Conservation (phyloP, 805 yeast genomes). For the Isabelozyma rhagii region DNA sequence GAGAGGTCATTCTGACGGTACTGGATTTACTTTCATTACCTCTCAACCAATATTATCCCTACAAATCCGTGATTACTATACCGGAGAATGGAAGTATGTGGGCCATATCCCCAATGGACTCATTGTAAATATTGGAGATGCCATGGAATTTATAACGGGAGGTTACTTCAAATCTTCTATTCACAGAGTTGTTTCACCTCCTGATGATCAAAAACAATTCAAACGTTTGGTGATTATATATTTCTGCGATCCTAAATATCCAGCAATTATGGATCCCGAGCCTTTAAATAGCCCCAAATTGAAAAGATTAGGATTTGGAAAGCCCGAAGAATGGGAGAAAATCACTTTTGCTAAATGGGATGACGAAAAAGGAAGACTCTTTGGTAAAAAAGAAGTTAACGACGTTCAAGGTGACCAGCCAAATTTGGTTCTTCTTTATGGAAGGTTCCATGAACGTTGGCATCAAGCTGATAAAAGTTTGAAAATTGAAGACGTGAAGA, state of each 20-base stretch:
- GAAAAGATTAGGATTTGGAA: conserved; percentile 24
- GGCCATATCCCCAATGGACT: conserved; percentile 35
- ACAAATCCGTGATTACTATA: conserved; percentile 36
- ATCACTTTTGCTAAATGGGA: conserved; percentile 41
- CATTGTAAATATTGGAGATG: conserved; percentile 41
- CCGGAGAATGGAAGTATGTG: conserved; percentile 39
- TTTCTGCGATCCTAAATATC: conserved; percentile 37
- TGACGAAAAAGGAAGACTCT: conserved; percentile 14
- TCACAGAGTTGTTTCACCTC: conserved; percentile 49
- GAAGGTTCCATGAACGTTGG: conserved; percentile 21
- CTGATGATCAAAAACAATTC: conserved; percentile 34
- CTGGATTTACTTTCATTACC: conserved; percentile 38
- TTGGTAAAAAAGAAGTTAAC: conserved; percentile 12
- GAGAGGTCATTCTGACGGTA: conserved; percentile 47
- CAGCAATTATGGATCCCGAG: conserved; percentile 42
- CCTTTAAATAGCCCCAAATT: conserved; percentile 35
- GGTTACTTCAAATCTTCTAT: conserved; percentile 45
- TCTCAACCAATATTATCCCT: conserved; percentile 40
- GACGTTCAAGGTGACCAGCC: conserved; percentile 13
- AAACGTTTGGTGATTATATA: conserved; percentile 40
- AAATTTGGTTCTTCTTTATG: conserved; percentile 12
- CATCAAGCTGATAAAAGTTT: conserved; percentile 13
- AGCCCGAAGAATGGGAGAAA: conserved; percentile 30
- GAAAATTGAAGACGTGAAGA: conserved; percentile 23
- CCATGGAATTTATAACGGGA: conserved; percentile 41